phyloP scores from a whole-genome alignment of 2,329 filamentous ascomycete species.

The Clonostachys chloroleuca region DNA sequence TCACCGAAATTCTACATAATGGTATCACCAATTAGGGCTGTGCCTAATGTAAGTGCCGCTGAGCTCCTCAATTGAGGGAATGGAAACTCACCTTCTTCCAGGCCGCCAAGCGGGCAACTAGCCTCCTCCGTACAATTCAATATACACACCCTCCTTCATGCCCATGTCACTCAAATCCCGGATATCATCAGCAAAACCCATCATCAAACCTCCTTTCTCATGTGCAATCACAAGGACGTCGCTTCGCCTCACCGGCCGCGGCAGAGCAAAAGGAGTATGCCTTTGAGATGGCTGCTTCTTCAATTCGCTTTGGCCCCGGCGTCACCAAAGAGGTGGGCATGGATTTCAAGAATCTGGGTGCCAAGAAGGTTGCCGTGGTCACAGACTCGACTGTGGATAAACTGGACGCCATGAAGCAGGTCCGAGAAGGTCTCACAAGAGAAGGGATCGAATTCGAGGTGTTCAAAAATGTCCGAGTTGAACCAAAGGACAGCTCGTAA shows the following conservation, averaged over 20 bases:
- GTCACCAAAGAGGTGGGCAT: conserved; percentile 95
- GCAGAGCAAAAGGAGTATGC: conserved; percentile 85
- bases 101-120: conserved; percentile 62
- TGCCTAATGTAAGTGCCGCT: conserved; percentile 23
- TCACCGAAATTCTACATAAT: background rate
- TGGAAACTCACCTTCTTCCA: conserved; percentile 14
- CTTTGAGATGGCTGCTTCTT: conserved; percentile 96
- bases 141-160: conserved; percentile 83
- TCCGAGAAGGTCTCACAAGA: conserved; percentile 70
- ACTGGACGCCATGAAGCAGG: conserved; percentile 86
- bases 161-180: conserved; percentile 88
- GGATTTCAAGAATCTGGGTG: conserved; percentile 91
- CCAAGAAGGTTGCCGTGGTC: conserved; percentile 84
- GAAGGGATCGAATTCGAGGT: conserved; percentile 80
- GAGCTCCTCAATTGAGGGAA: background rate
- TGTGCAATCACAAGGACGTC: conserved; percentile 12
- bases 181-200: conserved; percentile 69
- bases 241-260: conserved; percentile 64
- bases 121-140: conserved; percentile 82
- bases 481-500: conserved; percentile 92
- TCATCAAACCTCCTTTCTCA: conserved; percentile 51
- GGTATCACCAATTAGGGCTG: conserved; percentile 13
- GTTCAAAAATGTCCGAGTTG: conserved; percentile 75
- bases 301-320: conserved; percentile 89
- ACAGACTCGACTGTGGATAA: conserved; percentile 81